phyloP scores from a whole-genome alignment of 2,329 filamentous ascomycete genomes.

The Aurifilum marmelostoma region DNA sequence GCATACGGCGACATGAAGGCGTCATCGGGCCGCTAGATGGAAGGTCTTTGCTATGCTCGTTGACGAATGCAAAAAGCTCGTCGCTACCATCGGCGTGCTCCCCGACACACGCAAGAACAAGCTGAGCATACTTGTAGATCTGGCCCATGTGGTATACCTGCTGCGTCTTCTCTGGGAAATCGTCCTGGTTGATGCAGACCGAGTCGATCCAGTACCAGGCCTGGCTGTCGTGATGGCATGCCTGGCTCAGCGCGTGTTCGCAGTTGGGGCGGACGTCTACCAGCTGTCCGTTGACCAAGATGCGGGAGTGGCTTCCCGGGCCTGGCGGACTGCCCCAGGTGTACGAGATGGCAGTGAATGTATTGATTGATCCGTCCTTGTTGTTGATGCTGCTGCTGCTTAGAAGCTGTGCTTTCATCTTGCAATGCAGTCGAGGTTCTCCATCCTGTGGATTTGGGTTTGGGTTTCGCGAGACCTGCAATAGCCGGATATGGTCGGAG shows the following conservation, averaged over 20 bases:
- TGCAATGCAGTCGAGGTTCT: too few relatives aligned
- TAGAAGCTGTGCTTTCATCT: too few relatives aligned
- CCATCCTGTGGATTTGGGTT: too few relatives aligned
- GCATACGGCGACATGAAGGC: too few relatives aligned
- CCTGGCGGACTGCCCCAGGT: not conserved
- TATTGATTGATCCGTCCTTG: too few relatives aligned
- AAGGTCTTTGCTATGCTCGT: too few relatives aligned
- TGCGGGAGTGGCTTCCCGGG: not conserved
- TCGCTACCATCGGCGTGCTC: not conserved
- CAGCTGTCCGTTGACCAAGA: not conserved
- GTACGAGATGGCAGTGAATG: not conserved
- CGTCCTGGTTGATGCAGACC: not conserved
- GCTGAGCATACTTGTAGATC: not conserved
- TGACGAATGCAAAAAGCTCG: too few relatives aligned
- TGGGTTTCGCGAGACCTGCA: too few relatives aligned
- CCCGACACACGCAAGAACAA: not conserved
- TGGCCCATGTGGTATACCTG: not conserved
- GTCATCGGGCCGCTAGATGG: too few relatives aligned
- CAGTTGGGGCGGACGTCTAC: not conserved
- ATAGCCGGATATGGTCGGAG: too few relatives aligned
- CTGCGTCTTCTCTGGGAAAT: not conserved
- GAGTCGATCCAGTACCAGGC: conserved; percentile 5
- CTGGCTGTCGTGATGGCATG: not conserved
- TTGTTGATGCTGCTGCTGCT: too few relatives aligned
- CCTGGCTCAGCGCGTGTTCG: not conserved